Evolutionary conservation across 345 rosid genomes (phyloP), one percentile per base, ranked within the genome.

Genomic region (Physaria fendleri): DNA sequence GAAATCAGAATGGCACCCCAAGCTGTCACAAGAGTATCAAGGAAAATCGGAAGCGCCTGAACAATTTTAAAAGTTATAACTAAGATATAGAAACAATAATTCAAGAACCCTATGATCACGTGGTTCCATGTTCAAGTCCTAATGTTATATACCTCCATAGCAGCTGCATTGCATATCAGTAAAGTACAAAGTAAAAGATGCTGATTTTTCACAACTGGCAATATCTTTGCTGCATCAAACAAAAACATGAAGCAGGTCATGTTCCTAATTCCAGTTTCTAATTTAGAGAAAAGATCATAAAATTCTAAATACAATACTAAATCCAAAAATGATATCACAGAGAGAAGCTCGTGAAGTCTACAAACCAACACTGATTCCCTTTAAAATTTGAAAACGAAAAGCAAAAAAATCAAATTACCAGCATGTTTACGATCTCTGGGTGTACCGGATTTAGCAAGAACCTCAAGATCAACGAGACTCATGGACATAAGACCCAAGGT

Each of bases 381-480:
- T 4, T 9, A 34, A 1, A 15, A 33, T 14, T 24, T 1, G 15
- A 34, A 49, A n/a, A n/a, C n/a, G n/a, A n/a, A n/a, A n/a, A n/a
- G n/a, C n/a, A n/a, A n/a, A n/a, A n/a, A n/a, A n/a, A n/a, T n/a
- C n/a, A 39, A 30, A 11, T 1, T 71, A 90, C 97, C 87, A 23
- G 97, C 97, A 64, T 90, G 70, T 43, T 52, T 61, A 4, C 81
- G 78, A 72, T 90, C 88, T 17, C 55, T 74, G 0, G 93, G 90
- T 5, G 88, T 90, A 0, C 97, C 97, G 27, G 95, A 87, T 65
- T 77, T 83, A 20, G 93, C 95, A 32, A 90, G 88, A 52, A 87
- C 95, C 74, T 90, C 97, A 54, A 90, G 93, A 73, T 90, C 97
- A 58, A 90, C 96, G 41, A 85, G 79, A 50, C 97, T 87, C 87